A percentile compares a stretch with the other conserved stretches of the same genome.
Evolutionary conservation across 495 filamentous ascomycete species (phyloP).

Genomic region (Aspergillus sclerotiicarbonarius): DNA sequence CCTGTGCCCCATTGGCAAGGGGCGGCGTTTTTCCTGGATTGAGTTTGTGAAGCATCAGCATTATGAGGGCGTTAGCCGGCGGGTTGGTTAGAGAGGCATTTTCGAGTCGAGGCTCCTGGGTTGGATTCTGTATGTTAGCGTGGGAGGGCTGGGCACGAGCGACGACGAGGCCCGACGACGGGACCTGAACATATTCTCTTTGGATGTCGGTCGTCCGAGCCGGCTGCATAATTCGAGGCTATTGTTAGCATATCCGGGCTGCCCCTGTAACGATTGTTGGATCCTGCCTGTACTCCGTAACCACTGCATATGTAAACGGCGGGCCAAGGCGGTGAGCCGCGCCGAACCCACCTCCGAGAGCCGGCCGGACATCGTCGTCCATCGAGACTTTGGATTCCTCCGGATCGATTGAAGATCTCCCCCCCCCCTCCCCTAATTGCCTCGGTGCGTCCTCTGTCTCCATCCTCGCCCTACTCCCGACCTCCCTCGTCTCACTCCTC

Average conservation of each 20-base stretch:
- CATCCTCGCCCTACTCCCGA: background rate
- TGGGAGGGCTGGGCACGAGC: conserved; percentile 23
- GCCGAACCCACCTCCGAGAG: background rate
- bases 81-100: conserved; percentile 27
- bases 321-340: conserved; percentile 5
- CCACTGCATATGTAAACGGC: too few species aligned
- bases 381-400: background rate
- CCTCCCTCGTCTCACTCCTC: background rate
- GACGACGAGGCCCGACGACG: conserved; percentile 14
- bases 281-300: background rate
- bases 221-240: conserved; percentile 18
- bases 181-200: conserved; percentile 23
- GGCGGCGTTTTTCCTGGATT: conserved; percentile 31
- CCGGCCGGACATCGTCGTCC: background rate
- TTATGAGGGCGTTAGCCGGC: conserved; percentile 38
- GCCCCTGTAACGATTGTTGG: background rate
- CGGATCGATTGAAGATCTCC: background rate
- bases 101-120: conserved; percentile 20
- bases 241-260: conserved; percentile 10
- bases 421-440: background rate
- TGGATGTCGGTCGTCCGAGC: conserved; percentile 12
- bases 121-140: conserved; percentile 47
- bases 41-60: conserved; percentile 30
- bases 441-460: background rate
- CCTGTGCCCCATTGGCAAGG: conserved; percentile 15